Evolutionary conservation across 139 green algal genomes (phyloP), one percentile per base, ranked within the genome.

Genomic region (Haematococcus lacustris): DNA sequence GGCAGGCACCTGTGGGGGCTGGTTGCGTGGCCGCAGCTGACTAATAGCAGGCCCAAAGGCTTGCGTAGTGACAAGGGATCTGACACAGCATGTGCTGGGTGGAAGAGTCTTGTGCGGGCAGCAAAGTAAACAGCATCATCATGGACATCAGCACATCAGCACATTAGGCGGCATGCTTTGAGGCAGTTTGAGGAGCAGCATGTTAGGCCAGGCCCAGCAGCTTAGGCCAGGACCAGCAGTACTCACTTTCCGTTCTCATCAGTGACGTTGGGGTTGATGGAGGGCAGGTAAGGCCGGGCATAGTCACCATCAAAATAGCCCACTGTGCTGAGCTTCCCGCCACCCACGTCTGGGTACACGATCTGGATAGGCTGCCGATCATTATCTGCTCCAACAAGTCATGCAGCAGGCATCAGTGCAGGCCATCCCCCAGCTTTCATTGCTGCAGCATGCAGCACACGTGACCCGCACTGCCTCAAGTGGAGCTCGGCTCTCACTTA

Each of bases 231-330:
- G n/a, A n/a, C n/a, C n/a, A n/a, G n/a, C n/a, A n/a, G n/a, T n/a
- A n/a, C n/a, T n/a, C 43, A 53, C 43, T 17, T 53, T 9, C 75
- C 71, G 1, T 38, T 6, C 35, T 59, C 57, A 64, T 83, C 78
- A 7, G 63, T 63, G 3, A 83, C 64, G 40, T 65, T 79, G 21
- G 69, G n/a, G 57, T 79, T 79, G 51, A 83, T 83, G 51, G 71
- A 65, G 5, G 74, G 65, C 41, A 78, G 71, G 47, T 78, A 76
- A 37, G 74, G 67, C 23, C 74, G 51, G 39, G 60, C 68, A 4
- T 1, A 53, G 78, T 78, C 78, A 28, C 66, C 74, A n/a, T 81
- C 78, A 53, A 57, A 79, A 38, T n/a, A 59, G 26, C 72, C 72
- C n/a, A 76, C 57, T 2, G 38, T 37, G 53, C 13, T 34, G 13